Evolutionary conservation across 2,329 filamentous ascomycete genomes (phyloP), one percentile per base, ranked within the genome.

Genomic region (Huntiella omanensis): DNA sequence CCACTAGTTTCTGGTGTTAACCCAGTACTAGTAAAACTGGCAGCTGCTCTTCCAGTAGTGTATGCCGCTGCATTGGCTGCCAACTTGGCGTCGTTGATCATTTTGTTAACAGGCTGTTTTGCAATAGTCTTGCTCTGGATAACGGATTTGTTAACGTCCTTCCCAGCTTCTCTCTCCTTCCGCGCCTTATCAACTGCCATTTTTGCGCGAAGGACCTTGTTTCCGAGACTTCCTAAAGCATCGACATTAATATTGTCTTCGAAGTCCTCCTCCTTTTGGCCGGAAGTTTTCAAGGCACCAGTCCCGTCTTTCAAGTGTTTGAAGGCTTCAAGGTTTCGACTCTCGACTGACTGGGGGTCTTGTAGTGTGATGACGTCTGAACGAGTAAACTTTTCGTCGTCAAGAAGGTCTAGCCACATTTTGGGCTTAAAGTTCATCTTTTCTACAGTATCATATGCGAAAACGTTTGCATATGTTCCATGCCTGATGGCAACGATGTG

Each of bases 331-430:
- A 95, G 68, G 59, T 96, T 83, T 53, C 88, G 68, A 47, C 77
- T 76, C 47, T 81, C 78, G 15, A 91, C 68, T 59, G 94, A 94
- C 58, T 94, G 87, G 8, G 91, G 91, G 59, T 98, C 91, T 59
- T 98, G 92, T 7, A 98, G 66, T 0, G 86, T 95, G 57, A 98
- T 93, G 50, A 98, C 88, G 61, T 98, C 91, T 55, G 83, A 83
- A 51, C 91, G 75, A 28, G 75, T 75, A 56, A 98, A 98, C 49
- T 86, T 81, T 51, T 77, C 71, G 54, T 98, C 88, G 56, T 82
- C 84, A 6, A 96, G 72, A 38, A 98, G 64, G 62, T 98, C 91
- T 53, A 70, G 73, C 91, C 91, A 98, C 66, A 92, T 81, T 71
- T 95, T 96, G 43, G 85, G 72, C 66, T 96, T 96, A 62, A 98